Evolutionary conservation across 257 asterid species (phyloP).

Genomic region (Solanum tarapatanum): DNA sequence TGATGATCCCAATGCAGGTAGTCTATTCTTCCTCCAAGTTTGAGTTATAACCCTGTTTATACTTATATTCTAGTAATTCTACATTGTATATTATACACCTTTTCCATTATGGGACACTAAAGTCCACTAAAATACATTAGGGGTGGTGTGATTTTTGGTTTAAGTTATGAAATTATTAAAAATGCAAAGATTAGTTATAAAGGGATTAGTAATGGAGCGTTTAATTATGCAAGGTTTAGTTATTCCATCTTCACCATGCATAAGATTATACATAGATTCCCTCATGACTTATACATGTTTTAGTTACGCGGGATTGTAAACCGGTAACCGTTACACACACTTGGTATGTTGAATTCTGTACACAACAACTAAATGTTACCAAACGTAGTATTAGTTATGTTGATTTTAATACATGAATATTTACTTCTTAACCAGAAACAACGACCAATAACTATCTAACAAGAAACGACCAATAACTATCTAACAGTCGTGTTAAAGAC

Average conservation of each 20-base stretch:
- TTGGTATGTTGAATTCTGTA: background rate
- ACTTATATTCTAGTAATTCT: background rate
- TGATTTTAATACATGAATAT: background rate
- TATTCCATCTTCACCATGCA: background rate
- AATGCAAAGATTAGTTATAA: background rate
- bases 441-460: background rate
- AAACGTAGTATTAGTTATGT: background rate
- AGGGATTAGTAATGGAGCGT: background rate
- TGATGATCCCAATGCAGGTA: slow-evolving; percentile 88
- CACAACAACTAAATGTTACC: background rate
- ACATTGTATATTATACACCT: background rate
- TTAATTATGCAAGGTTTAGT: background rate
- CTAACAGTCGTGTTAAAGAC: background rate
- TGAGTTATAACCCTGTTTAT: background rate
- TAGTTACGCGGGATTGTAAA: background rate
- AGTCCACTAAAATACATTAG: background rate
- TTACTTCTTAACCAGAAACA: background rate
- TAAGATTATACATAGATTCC: background rate
- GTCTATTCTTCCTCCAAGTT: slow-evolving; percentile 1
- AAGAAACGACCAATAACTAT: background rate
- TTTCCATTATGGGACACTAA: background rate
- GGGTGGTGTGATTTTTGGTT: background rate
- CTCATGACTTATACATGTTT: background rate
- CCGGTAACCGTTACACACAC: background rate
- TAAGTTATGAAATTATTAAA: background rate